phyloP scores from a whole-genome alignment of 2,329 filamentous ascomycete species.

The Ascochyta koolunga region DNA sequence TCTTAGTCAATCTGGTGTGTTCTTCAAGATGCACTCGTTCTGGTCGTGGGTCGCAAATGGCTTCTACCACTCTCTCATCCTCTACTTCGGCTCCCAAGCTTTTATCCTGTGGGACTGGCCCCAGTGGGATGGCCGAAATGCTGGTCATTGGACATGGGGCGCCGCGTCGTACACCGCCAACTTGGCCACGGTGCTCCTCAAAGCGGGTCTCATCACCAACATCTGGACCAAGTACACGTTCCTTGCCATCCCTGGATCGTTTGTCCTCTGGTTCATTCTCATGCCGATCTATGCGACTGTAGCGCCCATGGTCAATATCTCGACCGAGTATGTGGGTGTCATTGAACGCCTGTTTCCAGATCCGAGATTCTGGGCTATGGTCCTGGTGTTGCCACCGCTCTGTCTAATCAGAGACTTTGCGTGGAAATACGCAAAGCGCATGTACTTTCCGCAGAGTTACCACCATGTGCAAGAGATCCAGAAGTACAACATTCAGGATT shows the following conservation, averaged over 20 bases:
- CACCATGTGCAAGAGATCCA: slow-evolving; percentile 99
- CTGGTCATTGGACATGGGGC: slow-evolving; percentile 98
- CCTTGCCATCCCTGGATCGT: slow-evolving; percentile 90
- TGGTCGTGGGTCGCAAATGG: slow-evolving; percentile 91
- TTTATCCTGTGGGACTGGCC: slow-evolving; percentile 84
- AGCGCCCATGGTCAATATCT: slow-evolving; percentile 81
- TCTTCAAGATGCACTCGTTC: slow-evolving; percentile 93
- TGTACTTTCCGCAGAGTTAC: slow-evolving; percentile 95
- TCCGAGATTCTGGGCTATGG: slow-evolving; percentile 90
- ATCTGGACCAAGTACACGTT: slow-evolving; percentile 99
- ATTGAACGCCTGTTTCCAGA: slow-evolving; percentile 80
- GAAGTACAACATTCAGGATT: slow-evolving; percentile 99
- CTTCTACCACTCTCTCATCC: slow-evolving; percentile 90
- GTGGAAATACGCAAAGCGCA: slow-evolving; percentile 97
- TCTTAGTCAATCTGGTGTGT: slow-evolving; percentile 88
- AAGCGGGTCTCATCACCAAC: slow-evolving; percentile 92
- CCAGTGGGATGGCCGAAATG: slow-evolving; percentile 77
- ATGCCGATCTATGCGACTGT: slow-evolving; percentile 86
- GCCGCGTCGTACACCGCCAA: slow-evolving; percentile 92
- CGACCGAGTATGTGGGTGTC: slow-evolving; percentile 82
- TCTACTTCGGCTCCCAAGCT: slow-evolving; percentile 84
- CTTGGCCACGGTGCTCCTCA: slow-evolving; percentile 91
- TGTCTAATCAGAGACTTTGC: slow-evolving; percentile 88
- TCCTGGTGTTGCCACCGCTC: slow-evolving; percentile 76
- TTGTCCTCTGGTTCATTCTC: slow-evolving; percentile 90